Percentiles rank a stretch among this genome's conserved stretches.
Conservation (phyloP, 495 filamentous ascomycete species). For the Pyrenopolyporus hunteri region DNA sequence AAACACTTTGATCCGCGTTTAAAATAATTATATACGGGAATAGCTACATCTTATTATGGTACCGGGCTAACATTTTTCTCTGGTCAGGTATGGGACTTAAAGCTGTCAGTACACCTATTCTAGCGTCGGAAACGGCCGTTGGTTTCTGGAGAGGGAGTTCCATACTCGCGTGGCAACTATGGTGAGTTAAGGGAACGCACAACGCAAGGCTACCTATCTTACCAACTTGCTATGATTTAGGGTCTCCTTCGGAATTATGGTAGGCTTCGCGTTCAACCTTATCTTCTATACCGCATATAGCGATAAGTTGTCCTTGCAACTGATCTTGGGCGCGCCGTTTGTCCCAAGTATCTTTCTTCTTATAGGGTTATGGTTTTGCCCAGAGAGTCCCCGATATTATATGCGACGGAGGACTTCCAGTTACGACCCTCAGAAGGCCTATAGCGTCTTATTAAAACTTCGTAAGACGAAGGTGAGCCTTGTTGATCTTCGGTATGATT, state of each 20-base stretch:
- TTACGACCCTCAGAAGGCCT: constrained; percentile 39
- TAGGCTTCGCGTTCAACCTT: constrained; percentile 42
- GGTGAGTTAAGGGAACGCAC: constrained; percentile 14
- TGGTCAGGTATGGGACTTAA: constrained; percentile 43
- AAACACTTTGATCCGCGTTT: neutral
- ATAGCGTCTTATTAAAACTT: constrained; percentile 28
- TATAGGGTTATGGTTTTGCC: constrained; percentile 38
- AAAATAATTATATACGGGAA: too few relatives aligned
- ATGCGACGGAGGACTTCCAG: constrained; percentile 36
- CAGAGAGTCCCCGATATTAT: constrained; percentile 44
- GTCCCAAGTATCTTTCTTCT: constrained; percentile 39
- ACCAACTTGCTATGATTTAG: constrained; percentile 15
- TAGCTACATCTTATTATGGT: neutral
- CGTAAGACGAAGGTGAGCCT: constrained; percentile 35
- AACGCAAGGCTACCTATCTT: neutral
- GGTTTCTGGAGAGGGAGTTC: constrained; percentile 43
- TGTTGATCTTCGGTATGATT: neutral
- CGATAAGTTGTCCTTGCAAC: neutral
- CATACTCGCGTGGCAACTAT: constrained; percentile 45
- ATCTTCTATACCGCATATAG: constrained; percentile 25
- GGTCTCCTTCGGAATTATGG: constrained; percentile 45
- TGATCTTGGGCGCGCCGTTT: constrained; percentile 41
- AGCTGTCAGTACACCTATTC: constrained; percentile 43
- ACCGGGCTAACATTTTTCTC: neutral
- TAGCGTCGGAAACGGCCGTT: constrained; percentile 43